A percentile compares a stretch with the other conserved stretches of the same genome.
Conservation (phyloP, 2,329 filamentous ascomycete species). For the Colletotrichum sp. region DNA sequence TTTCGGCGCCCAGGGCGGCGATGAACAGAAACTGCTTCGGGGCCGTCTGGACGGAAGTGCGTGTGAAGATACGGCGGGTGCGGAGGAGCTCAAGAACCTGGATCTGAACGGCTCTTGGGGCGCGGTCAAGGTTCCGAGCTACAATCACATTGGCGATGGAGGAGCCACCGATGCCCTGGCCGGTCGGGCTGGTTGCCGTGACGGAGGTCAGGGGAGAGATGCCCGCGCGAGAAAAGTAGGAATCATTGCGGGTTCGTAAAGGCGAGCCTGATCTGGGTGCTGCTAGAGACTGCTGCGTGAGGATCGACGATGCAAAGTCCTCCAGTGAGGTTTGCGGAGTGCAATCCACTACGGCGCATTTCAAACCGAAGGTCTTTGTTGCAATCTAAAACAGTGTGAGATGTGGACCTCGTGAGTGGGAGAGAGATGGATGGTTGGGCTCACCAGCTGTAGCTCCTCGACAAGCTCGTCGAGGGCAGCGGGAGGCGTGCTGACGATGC, state of each 20-base stretch:
- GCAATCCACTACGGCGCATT: conserved; percentile 75
- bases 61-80: conserved; percentile 77
- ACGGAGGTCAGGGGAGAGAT: conserved; percentile 33
- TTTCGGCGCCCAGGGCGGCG: conserved; percentile 64
- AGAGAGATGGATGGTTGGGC: background rate
- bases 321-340: conserved; percentile 76
- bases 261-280: conserved; percentile 30
- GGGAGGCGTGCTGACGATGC: conserved; percentile 78
- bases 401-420: background rate
- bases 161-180: conserved; percentile 20
- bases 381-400: conserved; percentile 56
- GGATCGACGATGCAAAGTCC: conserved; percentile 76
- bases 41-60: conserved; percentile 73
- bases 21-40: conserved; percentile 83
- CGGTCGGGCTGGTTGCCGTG: conserved; percentile 23
- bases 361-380: conserved; percentile 74
- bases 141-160: conserved; percentile 83
- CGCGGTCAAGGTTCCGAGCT: conserved; percentile 78
- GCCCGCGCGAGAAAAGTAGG: conserved; percentile 25
- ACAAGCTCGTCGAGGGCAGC: conserved; percentile 70
- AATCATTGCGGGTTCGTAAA: conserved; percentile 23
- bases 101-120: conserved; percentile 79
- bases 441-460: conserved; percentile 74
- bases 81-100: conserved; percentile 81
- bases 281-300: conserved; percentile 44